Evolutionary conservation across 1,284 basidiomycete genomes (phyloP), one percentile per base, ranked within the genome.

Genomic region (Limonomyces culmigenus): DNA sequence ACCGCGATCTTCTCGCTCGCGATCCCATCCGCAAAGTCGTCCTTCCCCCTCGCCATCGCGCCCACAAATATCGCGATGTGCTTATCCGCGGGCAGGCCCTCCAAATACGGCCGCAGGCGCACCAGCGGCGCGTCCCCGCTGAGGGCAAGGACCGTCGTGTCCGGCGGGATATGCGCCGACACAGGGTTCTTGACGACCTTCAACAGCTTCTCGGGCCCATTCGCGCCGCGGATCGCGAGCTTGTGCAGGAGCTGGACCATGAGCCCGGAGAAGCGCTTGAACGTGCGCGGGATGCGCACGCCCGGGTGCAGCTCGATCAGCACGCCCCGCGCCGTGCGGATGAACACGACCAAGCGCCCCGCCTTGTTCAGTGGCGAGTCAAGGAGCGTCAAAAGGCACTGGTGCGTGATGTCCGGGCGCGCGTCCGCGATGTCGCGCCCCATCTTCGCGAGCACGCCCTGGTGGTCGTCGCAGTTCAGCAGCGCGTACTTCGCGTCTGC

Each of bases 231-330:
- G 47, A 99, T 99, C 38, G 79, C 87, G 19, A 98, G 70, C 50
- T 89, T 92, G 61, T 98, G 95, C 8, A 99, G 67, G 2, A 99
- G 70, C 76, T 99, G 93, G 2, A 99, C 88, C 95, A 99, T 99
- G 41, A 99, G 63, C 27, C 93, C 93, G 40, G 86, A 89, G 61
- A 99, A 99, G 5, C 93, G 77, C 63, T 99, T 99, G 60, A 99
- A 98, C 5, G 93, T 99, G 43, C 93, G 69, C 8, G 93, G 93
- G 50, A 99, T 99, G 42, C 93, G 74, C 19, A 99, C 91, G 56
- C 87, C 84, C 4, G 93, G 93, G 56, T 99, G 97, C 45, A 99
- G 89, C 59, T 99, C 95, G 55, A 99, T 98, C 34, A 99, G 71
- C 14, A 95, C 88, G 33, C 92, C 92, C 50, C 85, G 87, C 18